These are phyloP conservation scores for Trifolium subterraneum DNA, from an alignment of 306 rosid genomes.

Conservation along the genomic window DNA sequence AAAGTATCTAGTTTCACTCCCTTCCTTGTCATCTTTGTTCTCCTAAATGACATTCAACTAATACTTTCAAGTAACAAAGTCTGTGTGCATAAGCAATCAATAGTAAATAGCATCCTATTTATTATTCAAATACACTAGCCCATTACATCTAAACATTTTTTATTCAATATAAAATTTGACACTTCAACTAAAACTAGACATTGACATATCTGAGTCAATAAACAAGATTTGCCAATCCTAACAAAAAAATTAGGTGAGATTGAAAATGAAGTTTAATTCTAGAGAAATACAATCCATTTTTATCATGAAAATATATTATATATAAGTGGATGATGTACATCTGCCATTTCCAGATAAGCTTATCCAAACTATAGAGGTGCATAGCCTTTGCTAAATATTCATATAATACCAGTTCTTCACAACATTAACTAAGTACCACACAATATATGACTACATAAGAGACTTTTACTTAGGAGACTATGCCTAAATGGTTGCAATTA, in stretches of 20 bases:
- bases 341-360: neutral
- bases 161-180: neutral
- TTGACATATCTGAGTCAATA: neutral
- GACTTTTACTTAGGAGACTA: neutral
- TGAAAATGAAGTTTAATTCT: neutral
- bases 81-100: too few relatives aligned
- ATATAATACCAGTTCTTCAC: constrained; percentile 33
- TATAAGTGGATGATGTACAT: constrained; percentile 8
- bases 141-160: too few relatives aligned
- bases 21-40: too few relatives aligned
- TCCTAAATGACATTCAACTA: too few relatives aligned
- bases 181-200: neutral
- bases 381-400: neutral
- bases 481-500: constrained; percentile 10
- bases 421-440: neutral
- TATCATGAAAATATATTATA: constrained; percentile 1
- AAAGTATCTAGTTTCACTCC: too few relatives aligned
- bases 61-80: too few relatives aligned
- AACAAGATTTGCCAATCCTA: neutral
- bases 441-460: neutral
- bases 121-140: too few relatives aligned
- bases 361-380: constrained; percentile 3
- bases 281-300: neutral
- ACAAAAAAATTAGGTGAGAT: neutral
- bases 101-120: too few relatives aligned